These are phyloP conservation scores for Graphiopsis chlorocephala DNA, from an alignment of 2,329 filamentous ascomycete species.

Conservation along the genomic window DNA sequence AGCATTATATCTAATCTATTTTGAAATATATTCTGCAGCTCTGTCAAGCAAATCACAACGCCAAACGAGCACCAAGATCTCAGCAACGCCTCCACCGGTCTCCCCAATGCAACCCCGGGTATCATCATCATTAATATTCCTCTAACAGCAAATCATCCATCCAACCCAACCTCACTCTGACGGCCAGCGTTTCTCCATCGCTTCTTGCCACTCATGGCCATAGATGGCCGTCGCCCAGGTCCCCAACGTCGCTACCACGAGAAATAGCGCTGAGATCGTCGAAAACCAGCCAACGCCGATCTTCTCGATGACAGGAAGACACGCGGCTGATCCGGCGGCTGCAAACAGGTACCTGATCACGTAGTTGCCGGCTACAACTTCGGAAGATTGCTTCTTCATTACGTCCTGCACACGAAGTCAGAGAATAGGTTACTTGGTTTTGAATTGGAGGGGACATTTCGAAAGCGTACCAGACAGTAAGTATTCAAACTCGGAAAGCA, in stretches of 20 bases:
- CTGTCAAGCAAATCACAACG: neutral
- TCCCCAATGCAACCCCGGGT: neutral
- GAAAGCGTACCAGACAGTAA: slow-evolving; percentile 58
- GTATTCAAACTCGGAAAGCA: slow-evolving; percentile 75
- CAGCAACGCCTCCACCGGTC: neutral
- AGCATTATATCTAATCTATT: neutral
- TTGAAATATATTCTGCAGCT: neutral
- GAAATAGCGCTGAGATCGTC: slow-evolving; percentile 62
- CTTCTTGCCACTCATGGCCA: slow-evolving; percentile 36
- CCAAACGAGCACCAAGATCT: neutral
- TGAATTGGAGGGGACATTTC: neutral
- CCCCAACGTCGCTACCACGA: slow-evolving; percentile 45
- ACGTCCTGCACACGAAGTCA: slow-evolving; percentile 53
- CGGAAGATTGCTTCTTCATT: slow-evolving; percentile 67
- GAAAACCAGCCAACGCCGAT: slow-evolving; percentile 82
- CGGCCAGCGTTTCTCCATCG: slow-evolving; percentile 7
- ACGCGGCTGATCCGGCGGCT: slow-evolving; percentile 66
- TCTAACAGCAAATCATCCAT: neutral
- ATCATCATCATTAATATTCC: neutral
- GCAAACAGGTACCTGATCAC: slow-evolving; percentile 74
- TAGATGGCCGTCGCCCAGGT: slow-evolving; percentile 51
- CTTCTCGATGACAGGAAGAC: slow-evolving; percentile 68
- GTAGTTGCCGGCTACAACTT: slow-evolving; percentile 75
- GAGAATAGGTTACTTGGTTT: neutral
- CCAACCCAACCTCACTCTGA: neutral